Percentiles rank a stretch among this genome's conserved stretches.
Conservation (phyloP, 2,329 filamentous ascomycete genomes). For the Mycosphaerella sp. region DNA sequence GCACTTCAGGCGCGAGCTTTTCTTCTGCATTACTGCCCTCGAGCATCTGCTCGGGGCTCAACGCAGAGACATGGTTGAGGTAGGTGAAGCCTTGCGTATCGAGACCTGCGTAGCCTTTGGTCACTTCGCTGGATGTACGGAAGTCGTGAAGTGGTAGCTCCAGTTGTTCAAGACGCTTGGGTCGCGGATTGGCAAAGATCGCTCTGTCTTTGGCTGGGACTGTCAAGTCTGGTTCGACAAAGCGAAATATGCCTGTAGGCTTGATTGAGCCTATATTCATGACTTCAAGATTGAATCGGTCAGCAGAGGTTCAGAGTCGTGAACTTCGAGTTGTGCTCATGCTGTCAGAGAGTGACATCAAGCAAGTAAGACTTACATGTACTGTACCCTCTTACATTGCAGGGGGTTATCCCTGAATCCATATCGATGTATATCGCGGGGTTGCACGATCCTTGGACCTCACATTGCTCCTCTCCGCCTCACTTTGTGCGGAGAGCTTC, state of each 20-base stretch:
- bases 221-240: constrained; percentile 19
- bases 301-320: too few species aligned
- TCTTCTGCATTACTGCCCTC: constrained; percentile 16
- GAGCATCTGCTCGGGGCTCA: constrained; percentile 12
- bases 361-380: too few species aligned
- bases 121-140: constrained; percentile 11
- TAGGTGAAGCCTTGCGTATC: constrained; percentile 19
- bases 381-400: too few species aligned
- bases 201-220: constrained; percentile 12
- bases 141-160: constrained; percentile 15
- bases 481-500: too few species aligned
- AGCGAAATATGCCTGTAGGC: constrained; percentile 10
- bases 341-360: too few species aligned
- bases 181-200: constrained; percentile 15
- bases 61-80: constrained; percentile 8
- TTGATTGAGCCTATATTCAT: not conserved
- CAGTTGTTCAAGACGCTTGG: constrained; percentile 11
- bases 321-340: too few species aligned
- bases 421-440: too few species aligned
- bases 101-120: constrained; percentile 13
- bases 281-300: too few species aligned
- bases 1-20: constrained; percentile 11
- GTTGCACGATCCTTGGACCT: too few species aligned
- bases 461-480: too few species aligned
- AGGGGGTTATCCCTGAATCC: too few species aligned